These are phyloP conservation scores for Multifurca ochricompacta DNA, from an alignment of 768 basidiomycete genomes.

Conservation along the genomic window DNA sequence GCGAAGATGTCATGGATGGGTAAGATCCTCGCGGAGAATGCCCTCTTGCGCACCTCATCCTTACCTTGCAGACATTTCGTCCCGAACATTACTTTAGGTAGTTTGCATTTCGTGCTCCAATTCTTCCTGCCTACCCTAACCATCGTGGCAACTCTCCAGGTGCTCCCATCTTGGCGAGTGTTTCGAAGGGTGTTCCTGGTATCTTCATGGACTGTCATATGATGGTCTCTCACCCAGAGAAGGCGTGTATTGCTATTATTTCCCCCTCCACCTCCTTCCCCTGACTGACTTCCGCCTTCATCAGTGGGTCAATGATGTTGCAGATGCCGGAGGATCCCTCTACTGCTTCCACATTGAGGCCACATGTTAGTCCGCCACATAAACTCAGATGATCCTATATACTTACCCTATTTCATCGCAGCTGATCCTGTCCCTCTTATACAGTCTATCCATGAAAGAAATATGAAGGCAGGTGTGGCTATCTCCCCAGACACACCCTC, in stretches of 20 bases:
- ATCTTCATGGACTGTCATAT: constrained; percentile 99
- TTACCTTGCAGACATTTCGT: constrained; percentile 74
- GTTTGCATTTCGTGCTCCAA: constrained; percentile 24
- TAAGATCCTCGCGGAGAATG: constrained; percentile 28
- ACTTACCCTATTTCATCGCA: constrained; percentile 23
- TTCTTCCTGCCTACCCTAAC: constrained; percentile 2
- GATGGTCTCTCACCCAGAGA: constrained; percentile 95
- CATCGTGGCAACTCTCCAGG: constrained; percentile 37
- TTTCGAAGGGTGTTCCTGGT: constrained; percentile 79
- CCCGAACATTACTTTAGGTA: constrained; percentile 97
- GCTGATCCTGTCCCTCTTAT: constrained; percentile 75
- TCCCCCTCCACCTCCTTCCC: not conserved
- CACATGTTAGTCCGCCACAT: constrained; percentile 48
- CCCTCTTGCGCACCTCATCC: not conserved
- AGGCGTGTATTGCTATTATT: constrained; percentile 55
- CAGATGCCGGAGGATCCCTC: constrained; percentile 87
- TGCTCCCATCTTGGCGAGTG: constrained; percentile 78
- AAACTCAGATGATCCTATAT: not conserved
- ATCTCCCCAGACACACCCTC: constrained; percentile 95
- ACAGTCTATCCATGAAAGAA: constrained; percentile 64
- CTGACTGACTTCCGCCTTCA: not conserved
- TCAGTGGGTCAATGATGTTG: constrained; percentile 95
- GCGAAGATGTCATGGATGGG: constrained; percentile 96
- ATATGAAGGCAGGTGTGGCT: constrained; percentile 93
- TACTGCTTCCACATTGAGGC: constrained; percentile 98